Percentiles rank a stretch among this genome's conserved stretches.
phyloP scores from a whole-genome alignment of 129 eudicot genomes.

The Pseudognaphalium luteoalbum region DNA sequence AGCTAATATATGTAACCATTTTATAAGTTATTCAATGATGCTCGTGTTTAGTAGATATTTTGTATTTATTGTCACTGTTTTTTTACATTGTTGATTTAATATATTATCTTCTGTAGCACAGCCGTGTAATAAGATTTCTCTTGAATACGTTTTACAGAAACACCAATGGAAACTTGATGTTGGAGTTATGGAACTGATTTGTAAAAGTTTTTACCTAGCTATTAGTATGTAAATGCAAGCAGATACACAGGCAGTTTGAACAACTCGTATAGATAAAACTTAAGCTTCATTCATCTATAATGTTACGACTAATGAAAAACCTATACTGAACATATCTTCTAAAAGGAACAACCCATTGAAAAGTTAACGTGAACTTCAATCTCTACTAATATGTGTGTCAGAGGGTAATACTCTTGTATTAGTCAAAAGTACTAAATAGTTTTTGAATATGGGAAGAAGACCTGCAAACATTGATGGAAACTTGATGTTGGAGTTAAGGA shows the following conservation, averaged over 20 bases:
- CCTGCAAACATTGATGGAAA: background rate
- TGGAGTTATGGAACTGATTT: too few species aligned
- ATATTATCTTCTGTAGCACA: too few species aligned
- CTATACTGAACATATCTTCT: slow-evolving; percentile 29
- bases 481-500: too few species aligned
- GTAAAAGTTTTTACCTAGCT: too few species aligned
- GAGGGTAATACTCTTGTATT: slow-evolving; percentile 27
- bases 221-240: background rate
- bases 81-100: too few species aligned
- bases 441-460: slow-evolving; percentile 52
- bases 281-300: slow-evolving; percentile 31
- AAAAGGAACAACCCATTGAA: slow-evolving; percentile 23
- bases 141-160: too few species aligned
- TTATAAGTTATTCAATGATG: too few species aligned
- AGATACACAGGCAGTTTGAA: background rate
- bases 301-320: slow-evolving; percentile 22
- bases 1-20: too few species aligned
- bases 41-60: too few species aligned
- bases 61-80: too few species aligned
- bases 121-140: too few species aligned
- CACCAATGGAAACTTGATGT: too few species aligned
- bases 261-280: background rate
- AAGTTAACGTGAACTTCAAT: slow-evolving; percentile 16
- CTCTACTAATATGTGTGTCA: slow-evolving; percentile 27
- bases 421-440: slow-evolving; percentile 8